These are phyloP conservation scores for Pleodorina starrii DNA, from an alignment of 139 green algal species.

Conservation along the genomic window DNA sequence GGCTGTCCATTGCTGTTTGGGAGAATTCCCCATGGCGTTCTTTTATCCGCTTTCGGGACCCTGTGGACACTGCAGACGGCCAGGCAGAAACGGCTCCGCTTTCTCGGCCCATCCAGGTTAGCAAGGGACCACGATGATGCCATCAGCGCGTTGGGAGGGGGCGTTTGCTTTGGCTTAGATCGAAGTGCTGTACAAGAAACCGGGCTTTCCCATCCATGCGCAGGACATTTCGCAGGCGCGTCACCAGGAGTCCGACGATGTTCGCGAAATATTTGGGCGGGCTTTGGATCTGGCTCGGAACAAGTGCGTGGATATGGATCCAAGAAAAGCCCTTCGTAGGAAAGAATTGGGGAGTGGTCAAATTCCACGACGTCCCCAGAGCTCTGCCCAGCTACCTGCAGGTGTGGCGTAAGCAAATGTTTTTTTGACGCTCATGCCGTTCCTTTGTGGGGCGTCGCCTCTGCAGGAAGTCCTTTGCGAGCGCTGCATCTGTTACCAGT, in stretches of 20 bases:
- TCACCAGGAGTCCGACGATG: background rate
- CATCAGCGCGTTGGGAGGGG: no score
- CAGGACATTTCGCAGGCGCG: background rate
- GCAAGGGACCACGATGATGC: no score
- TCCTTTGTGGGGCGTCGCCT: background rate
- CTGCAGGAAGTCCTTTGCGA: constrained; percentile 11
- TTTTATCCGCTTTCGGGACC: background rate
- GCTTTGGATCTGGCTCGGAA: background rate
- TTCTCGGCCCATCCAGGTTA: no score
- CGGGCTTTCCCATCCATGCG: no score
- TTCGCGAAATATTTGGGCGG: constrained; percentile 19
- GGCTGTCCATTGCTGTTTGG: constrained; percentile 3
- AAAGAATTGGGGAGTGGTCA: no score
- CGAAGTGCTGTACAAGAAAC: no score
- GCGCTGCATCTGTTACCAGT: background rate
- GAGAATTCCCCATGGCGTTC: constrained; percentile 24
- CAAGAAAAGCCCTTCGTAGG: no score
- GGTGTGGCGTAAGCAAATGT: no score
- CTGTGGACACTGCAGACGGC: background rate
- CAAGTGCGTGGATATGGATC: constrained; percentile 21
- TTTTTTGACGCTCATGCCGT: background rate
- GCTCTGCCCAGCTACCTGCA: no score
- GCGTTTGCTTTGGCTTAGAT: no score
- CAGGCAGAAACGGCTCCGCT: background rate
- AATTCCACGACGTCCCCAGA: no score